Evolutionary conservation across 192 early-diverging fungal genomes (phyloP), one percentile per base, ranked within the genome.

Genomic region (Mortierella alpina): DNA sequence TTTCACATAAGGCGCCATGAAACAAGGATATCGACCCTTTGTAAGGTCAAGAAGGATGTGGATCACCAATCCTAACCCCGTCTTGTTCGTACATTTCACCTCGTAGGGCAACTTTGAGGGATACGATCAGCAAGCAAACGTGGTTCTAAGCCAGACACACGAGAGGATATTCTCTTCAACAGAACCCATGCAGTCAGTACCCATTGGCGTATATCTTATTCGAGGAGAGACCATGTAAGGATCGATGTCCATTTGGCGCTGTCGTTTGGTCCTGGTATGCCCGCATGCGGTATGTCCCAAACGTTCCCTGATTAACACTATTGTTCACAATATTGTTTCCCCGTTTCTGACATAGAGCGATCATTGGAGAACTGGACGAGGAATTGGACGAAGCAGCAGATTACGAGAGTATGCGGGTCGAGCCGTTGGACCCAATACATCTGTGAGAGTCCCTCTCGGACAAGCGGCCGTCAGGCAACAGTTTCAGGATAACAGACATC

Each of bases 171-270:
- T 71, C 46, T 80, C 65, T 6, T 71, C 76, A 72, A 57, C 64
- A 53, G 76, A 68, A 39, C 44, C 59, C 23, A 68, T 72, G 64
- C 67, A 80, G 53, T 63, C 70, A 50, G 68, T 80, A 44, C 65
- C 76, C n/a, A 80, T 80, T 51, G 70, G 76, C 7, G 76, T 80
- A 65, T 80, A 80, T 67, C 64, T 80, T 45, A 60, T 80, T 39
- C 63, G 70, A 41, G 70, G 76, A 42, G 76, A 80, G 54, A 80
- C 69, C 17, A 72, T 80, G 69, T 80, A 80, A 49, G 46, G 2
- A 41, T 39, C 54, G 10, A 11, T 40, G 22, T 55, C 18, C 14
- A 11, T 40, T 55, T 3, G 58, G 31, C 39, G 39, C 3, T 40
- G 2, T 13, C 41, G 2, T 23, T 59, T 51, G 50, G 13, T 51